Base-by-base conservation (phyloP, 2,329 filamentous ascomycete genomes). In the Huntiella abstrusa region DNA sequence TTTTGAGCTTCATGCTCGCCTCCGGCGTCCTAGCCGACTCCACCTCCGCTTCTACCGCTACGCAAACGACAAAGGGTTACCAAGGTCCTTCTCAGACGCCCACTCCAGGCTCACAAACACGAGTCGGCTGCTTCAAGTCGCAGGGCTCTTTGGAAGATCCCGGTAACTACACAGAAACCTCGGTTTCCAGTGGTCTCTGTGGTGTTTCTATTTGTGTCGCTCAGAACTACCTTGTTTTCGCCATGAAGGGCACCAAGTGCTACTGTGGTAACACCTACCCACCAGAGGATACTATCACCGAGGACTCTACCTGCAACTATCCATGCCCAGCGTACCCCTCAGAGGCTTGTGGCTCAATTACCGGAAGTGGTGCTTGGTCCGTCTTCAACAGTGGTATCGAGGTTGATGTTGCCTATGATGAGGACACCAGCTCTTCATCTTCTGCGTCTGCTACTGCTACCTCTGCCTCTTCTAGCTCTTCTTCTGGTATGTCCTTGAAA, bases 191-290 rank as follows among this genome's bases (percentile, higher is more conserved):
- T 10, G 69, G 68, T 46, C 50, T 53, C 10, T 76, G 72, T 53
- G 60, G 55, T 7, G 53, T 52, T 11, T 28, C 53, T 0, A 43
- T 54, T 1, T 74, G 70, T 55, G 56, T 60, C 2, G 55, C 60
- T 1, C 55, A 64, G 5, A 66, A 70, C 33, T 64, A 59, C 32
- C 53, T 68, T 1, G 80, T 85, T 5, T 73, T 78, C 55, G 83
- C 69, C 32, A 62, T 83, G 39, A 72, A 69, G 5, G 67, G 69
- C 13, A 72, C 72, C 12, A 65, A 67, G 13, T 94, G 86, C 62
- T 83, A 68, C 55, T 93, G 86, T 56, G 86, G 85, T 49, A 63
- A 75, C 52, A 61, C 67, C 49, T 69, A 87, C 41, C 86, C 86
- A 0, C 66, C 76, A 12, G 55, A 64, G 35, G 63, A 63, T 12